Evolutionary conservation across 139 green algal species (phyloP), one percentile per base, ranked within the genome.

Genomic region (Tetraselmis striata): DNA sequence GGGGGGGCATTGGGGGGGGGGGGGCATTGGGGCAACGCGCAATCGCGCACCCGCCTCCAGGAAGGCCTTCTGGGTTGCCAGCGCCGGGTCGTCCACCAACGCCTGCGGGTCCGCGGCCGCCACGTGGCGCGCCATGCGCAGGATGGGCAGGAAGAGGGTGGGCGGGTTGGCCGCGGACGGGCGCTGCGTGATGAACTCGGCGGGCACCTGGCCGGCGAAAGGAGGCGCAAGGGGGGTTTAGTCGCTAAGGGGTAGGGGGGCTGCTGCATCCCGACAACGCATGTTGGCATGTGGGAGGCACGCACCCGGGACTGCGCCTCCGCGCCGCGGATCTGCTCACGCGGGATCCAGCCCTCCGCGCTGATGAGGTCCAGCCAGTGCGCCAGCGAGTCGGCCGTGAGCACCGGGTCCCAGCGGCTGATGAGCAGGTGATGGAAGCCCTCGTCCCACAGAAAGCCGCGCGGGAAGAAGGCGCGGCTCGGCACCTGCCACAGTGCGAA

Each of bases 371-470:
- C 95, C 29, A 98, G 86, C 95, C 95, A 98, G 86, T 97, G 92
- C 0, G 88, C 92, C 32, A 98, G 77, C 24, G 91, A 85, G 45
- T 98, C 95, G 2, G 92, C 84, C 28, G 85, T 92, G 11, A 97
- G 59, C 67, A 81, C 58, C 2, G 84, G 77, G 58, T 93, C 88
- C 95, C 95, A 98, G 28, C 82, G 84, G 77, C 81, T 75, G 30
- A 89, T 29, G 29, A 87, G 30, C 58, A 90, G 59, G 81, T 88
- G 96, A 88, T 99, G 96, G 87, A 99, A 99, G 76, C 96, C 96
- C 86, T 99, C 96, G 79, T 99, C 96, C 96, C 96, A 99, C 1
- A 99, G 86, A 88, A 99, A 99, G 31, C 96, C 96, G 0, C 96
- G 88, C 0, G 96, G 96, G 82, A 98, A 98, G 88, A 98, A 97